Evolutionary conservation across 1,139 yeast species (phyloP).

Genomic region (Geotrichum macrosporum): DNA sequence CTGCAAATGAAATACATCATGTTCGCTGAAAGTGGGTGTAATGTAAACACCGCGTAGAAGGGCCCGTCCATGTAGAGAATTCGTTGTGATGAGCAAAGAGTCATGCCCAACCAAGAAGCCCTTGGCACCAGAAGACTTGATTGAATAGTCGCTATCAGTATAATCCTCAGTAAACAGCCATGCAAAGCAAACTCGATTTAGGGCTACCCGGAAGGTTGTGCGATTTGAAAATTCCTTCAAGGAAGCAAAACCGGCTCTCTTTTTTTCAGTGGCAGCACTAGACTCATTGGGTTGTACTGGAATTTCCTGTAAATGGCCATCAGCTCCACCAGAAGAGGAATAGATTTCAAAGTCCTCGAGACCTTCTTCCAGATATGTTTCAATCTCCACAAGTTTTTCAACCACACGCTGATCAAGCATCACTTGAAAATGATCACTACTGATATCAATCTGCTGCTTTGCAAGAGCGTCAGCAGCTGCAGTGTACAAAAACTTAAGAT

Average conservation of each 20-base stretch:
- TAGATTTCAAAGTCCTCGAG: conserved; percentile 17
- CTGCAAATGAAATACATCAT: conserved; percentile 21
- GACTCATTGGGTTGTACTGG: background rate
- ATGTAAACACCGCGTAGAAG: conserved; percentile 39
- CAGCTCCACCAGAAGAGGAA: conserved; percentile 1
- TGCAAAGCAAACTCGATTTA: conserved; percentile 68
- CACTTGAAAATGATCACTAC: conserved; percentile 27
- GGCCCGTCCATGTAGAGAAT: conserved; percentile 30
- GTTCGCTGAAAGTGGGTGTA: conserved; percentile 30
- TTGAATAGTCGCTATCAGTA: conserved; percentile 13
- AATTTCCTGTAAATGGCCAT: background rate
- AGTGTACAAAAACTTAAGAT: conserved; percentile 17
- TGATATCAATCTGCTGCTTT: conserved; percentile 24
- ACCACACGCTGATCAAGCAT: conserved; percentile 29
- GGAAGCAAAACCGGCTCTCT: conserved; percentile 8
- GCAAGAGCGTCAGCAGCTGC: conserved; percentile 15
- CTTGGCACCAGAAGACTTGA: conserved; percentile 45
- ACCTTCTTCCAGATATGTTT: conserved; percentile 23
- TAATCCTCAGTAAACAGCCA: conserved; percentile 59
- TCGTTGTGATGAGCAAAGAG: conserved; percentile 29
- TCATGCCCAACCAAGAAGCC: conserved; percentile 80
- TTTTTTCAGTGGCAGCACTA: too few species aligned
- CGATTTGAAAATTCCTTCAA: conserved; percentile 24
- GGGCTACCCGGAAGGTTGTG: conserved; percentile 52
- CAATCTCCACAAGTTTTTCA: conserved; percentile 23